These are phyloP conservation scores for Malus hybrid DNA, from an alignment of 331 rosid genomes.

Conservation along the genomic window DNA sequence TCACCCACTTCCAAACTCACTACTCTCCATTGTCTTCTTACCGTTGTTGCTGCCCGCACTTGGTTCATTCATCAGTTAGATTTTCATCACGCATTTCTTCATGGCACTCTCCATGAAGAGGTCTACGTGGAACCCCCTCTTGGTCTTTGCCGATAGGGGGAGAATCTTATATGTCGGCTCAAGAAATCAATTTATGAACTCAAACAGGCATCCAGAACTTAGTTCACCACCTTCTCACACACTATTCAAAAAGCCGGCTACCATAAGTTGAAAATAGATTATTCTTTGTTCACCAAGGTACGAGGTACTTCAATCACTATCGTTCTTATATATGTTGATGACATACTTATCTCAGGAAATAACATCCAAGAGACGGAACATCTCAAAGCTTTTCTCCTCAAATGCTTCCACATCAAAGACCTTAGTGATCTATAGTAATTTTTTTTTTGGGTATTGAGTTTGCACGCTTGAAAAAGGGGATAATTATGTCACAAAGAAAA, in stretches of 20 bases:
- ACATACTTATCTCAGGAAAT: not conserved
- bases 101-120: not conserved
- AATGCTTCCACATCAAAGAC: no score
- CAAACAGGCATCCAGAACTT: no score
- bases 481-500: conserved; percentile 1
- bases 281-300: not conserved
- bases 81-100: not conserved
- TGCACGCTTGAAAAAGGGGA: not conserved
- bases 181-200: no score
- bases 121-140: not conserved
- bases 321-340: not conserved
- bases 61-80: not conserved
- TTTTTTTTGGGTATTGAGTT: conserved; percentile 4
- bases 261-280: not conserved
- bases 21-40: not conserved
- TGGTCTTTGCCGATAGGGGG: not conserved
- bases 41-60: not conserved
- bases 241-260: not conserved
- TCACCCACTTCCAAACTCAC: not conserved
- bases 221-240: no score
- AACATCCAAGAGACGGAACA: not conserved
- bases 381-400: no score
- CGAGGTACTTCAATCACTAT: not conserved
- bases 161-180: no score
- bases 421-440: not conserved